Conservation (phyloP, 176 grass and related monocot genomes). For the Avena atlantica region DNA sequence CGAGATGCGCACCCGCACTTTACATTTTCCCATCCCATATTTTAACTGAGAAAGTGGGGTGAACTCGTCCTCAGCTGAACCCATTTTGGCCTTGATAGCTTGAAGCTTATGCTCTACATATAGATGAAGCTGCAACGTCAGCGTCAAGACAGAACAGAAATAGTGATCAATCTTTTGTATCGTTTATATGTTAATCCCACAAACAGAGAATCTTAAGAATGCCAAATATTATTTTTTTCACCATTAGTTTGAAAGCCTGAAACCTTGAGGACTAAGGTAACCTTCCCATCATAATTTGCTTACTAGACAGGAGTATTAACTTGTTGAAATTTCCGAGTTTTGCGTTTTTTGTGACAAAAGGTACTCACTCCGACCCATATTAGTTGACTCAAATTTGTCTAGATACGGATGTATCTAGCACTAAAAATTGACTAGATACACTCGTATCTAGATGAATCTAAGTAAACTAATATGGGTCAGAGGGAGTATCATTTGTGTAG, state of each 20-base stretch:
- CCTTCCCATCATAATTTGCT: slow-evolving; percentile 2
- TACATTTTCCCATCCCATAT: background rate
- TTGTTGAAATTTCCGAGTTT: background rate
- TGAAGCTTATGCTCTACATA: slow-evolving; percentile 19
- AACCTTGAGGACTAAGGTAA: background rate
- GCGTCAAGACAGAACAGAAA: background rate
- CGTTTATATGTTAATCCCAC: background rate
- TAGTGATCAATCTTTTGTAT: background rate
- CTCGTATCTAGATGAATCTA: no score
- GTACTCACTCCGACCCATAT: no score
- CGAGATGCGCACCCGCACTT: slow-evolving; percentile 20
- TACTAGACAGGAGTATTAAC: background rate
- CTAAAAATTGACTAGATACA: no score
- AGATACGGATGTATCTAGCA: no score
- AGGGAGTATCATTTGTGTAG: background rate
- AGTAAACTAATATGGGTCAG: no score
- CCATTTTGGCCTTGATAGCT: background rate
- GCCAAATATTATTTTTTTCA: no score
- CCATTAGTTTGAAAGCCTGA: background rate
- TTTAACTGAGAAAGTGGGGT: slow-evolving; percentile 25
- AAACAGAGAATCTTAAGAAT: background rate
- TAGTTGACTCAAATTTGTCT: no score
- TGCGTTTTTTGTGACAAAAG: background rate
- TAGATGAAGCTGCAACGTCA: background rate
- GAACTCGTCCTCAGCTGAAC: slow-evolving; percentile 6